Evolutionary conservation across 805 yeast genomes (phyloP).

Genomic region (Wickerhamiella sergipiensis): DNA sequence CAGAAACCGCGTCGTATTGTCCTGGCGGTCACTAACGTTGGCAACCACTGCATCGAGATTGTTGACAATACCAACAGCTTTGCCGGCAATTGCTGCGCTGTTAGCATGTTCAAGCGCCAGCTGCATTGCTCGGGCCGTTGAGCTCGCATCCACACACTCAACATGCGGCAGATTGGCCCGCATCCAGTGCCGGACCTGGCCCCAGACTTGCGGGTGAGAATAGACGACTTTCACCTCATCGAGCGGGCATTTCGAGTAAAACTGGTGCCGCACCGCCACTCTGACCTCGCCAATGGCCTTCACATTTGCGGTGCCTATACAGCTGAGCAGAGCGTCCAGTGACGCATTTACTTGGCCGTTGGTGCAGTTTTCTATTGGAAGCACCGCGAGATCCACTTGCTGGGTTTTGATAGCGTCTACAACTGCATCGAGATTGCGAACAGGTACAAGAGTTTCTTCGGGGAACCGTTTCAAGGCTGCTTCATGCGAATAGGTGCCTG

Average conservation of each 20-base stretch:
- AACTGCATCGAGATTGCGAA: slow-evolving; percentile 35
- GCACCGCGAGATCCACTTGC: slow-evolving; percentile 54
- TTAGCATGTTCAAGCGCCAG: slow-evolving; percentile 33
- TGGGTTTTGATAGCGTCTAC: slow-evolving; percentile 37
- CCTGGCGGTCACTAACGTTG: slow-evolving; percentile 56
- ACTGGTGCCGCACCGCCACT: slow-evolving; percentile 70
- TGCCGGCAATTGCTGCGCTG: slow-evolving; percentile 61
- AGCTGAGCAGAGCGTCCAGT: slow-evolving; percentile 62
- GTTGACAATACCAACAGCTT: slow-evolving; percentile 49
- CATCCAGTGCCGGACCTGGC: slow-evolving; percentile 61
- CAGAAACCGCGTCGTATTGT: slow-evolving; percentile 78
- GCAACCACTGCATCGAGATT: slow-evolving; percentile 39
- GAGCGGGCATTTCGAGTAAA: slow-evolving; percentile 35
- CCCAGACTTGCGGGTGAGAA: slow-evolving; percentile 98
- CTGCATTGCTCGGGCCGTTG: slow-evolving; percentile 80
- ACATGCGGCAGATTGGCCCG: slow-evolving; percentile 24
- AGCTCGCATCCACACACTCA: slow-evolving; percentile 48
- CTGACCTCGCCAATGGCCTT: slow-evolving; percentile 62
- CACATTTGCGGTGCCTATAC: slow-evolving; percentile 24
- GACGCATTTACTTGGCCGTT: slow-evolving; percentile 88
- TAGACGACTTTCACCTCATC: slow-evolving; percentile 42
- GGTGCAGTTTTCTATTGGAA: slow-evolving; percentile 89
- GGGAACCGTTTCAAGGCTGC: slow-evolving; percentile 25
- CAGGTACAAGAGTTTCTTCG: slow-evolving; percentile 13
- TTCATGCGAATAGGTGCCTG: slow-evolving; percentile 88